Evolutionary conservation across 2,329 filamentous ascomycete genomes (phyloP).

Genomic region (Calonectria naviculata): DNA sequence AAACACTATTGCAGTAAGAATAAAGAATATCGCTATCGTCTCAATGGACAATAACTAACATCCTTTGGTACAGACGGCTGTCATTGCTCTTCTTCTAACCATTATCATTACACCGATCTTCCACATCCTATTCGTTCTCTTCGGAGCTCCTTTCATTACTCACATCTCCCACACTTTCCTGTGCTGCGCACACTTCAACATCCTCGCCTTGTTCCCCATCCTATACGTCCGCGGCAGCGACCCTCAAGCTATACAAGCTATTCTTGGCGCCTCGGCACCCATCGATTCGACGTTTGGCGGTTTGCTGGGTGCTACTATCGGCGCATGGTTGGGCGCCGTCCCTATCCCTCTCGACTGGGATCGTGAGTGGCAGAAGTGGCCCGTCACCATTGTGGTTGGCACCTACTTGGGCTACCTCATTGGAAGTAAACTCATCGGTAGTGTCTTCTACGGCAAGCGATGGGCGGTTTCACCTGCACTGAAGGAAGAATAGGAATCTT

Average conservation of each 20-base stretch:
- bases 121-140: slow-evolving; percentile 79
- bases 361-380: slow-evolving; percentile 99
- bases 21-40: not conserved
- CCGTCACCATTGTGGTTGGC: slow-evolving; percentile 88
- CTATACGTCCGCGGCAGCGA: slow-evolving; percentile 90
- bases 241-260: slow-evolving; percentile 73
- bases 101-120: slow-evolving; percentile 75
- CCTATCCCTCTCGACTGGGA: slow-evolving; percentile 99
- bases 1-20: slow-evolving; percentile 59
- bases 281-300: slow-evolving; percentile 89
- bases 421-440: slow-evolving; percentile 73
- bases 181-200: slow-evolving; percentile 82
- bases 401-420: slow-evolving; percentile 82
- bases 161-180: slow-evolving; percentile 83
- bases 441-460: slow-evolving; percentile 58
- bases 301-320: slow-evolving; percentile 79
- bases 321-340: slow-evolving; percentile 93
- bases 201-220: slow-evolving; percentile 82
- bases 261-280: slow-evolving; percentile 75
- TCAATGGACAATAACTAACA: slow-evolving; percentile 27
- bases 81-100: slow-evolving; percentile 68
- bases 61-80: slow-evolving; percentile 50
- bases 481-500: slow-evolving; percentile 43
- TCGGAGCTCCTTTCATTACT: slow-evolving; percentile 90
- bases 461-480: slow-evolving; percentile 41